These are phyloP conservation scores for Hypholoma sublateritium DNA, from an alignment of 768 basidiomycete genomes.

Conservation along the genomic window DNA sequence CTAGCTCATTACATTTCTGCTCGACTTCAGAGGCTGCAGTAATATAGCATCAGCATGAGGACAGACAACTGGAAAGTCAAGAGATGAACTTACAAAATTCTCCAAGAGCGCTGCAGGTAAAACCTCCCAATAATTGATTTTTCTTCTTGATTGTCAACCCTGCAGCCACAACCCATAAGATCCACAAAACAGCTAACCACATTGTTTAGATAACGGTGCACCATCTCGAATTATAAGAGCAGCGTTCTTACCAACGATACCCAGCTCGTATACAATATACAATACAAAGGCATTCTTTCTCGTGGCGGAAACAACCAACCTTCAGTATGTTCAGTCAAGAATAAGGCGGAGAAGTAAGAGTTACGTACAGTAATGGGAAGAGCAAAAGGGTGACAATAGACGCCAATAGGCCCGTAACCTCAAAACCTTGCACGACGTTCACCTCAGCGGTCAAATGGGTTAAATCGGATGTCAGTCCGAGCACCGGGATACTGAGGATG, in stretches of 20 bases:
- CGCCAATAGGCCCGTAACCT: neutral
- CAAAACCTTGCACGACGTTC: neutral
- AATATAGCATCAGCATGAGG: no score
- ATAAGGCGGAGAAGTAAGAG: no score
- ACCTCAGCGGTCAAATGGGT: neutral
- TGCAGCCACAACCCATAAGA: conserved; percentile 13
- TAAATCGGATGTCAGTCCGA: neutral
- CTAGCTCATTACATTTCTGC: conserved; percentile 3
- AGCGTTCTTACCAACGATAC: neutral
- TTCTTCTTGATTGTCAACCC: neutral
- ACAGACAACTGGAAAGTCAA: no score
- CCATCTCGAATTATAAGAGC: no score
- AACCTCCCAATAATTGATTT: neutral
- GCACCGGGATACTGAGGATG: neutral
- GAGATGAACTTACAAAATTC: neutral
- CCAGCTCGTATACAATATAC: neutral
- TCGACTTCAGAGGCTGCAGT: neutral
- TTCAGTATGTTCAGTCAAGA: neutral
- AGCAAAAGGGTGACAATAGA: neutral
- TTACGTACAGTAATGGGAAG: neutral
- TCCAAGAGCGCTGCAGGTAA: neutral
- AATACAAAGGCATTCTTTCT: conserved; percentile 1
- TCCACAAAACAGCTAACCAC: conserved; percentile 10
- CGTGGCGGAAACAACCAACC: neutral
- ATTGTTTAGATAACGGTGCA: no score